Evolutionary conservation across 2,329 filamentous ascomycete species (phyloP).

Genomic region (Cytospora leucostoma): DNA sequence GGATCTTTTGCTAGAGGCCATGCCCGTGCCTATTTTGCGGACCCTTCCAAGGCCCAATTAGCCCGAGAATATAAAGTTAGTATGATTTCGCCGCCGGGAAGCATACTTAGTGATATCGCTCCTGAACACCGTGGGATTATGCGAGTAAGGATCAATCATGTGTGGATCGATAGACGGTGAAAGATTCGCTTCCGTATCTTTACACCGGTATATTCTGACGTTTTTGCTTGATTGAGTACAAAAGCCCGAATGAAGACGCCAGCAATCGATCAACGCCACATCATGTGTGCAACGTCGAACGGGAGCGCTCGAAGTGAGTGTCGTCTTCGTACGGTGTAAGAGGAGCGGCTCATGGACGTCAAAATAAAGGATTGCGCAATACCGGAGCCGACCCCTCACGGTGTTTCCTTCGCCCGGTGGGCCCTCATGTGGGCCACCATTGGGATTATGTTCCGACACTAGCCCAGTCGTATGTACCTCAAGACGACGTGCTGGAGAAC

Average conservation of each 20-base stretch:
- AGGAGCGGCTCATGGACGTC: too few species aligned
- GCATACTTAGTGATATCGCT: not conserved
- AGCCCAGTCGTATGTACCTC: not conserved
- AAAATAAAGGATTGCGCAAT: not conserved
- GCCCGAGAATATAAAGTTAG: not conserved
- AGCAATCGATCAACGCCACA: not conserved
- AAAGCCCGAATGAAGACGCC: not conserved
- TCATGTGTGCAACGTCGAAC: not conserved
- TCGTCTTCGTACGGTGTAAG: not conserved
- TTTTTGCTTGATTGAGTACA: not conserved
- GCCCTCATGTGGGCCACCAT: not conserved
- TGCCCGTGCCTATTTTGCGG: not conserved
- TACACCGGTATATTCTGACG: not conserved
- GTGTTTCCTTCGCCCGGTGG: slow-evolving; percentile 24
- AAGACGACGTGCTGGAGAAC: not conserved
- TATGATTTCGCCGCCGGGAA: not conserved
- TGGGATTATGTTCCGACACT: not conserved
- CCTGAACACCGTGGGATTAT: not conserved
- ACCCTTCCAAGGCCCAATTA: not conserved
- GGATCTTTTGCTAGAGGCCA: not conserved
- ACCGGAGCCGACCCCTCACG: slow-evolving; percentile 6
- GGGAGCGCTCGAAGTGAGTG: not conserved
- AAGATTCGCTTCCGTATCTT: not conserved
- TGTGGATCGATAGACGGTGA: not conserved
- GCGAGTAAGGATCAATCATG: not conserved